Evolutionary conservation across 176 grass and related monocot species (phyloP).

Genomic region (Panicum miliaceum): DNA sequence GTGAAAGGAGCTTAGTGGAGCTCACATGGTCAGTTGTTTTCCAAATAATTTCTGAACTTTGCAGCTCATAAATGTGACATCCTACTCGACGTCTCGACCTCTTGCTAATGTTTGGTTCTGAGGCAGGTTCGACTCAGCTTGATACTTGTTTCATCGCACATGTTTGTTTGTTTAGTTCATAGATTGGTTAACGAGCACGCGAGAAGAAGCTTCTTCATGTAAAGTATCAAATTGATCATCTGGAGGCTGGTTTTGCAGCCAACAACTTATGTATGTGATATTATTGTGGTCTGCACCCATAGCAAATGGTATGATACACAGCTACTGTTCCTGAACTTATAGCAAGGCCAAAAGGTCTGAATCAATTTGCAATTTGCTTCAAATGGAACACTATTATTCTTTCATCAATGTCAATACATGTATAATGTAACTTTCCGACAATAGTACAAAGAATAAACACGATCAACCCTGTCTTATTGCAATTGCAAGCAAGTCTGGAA

Average conservation of each 20-base stretch:
- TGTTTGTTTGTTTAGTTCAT: neutral
- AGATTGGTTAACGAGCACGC: neutral
- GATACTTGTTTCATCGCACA: neutral
- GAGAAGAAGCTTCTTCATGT: neutral
- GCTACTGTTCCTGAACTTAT: neutral
- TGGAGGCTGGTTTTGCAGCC: neutral
- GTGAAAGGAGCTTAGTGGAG: constrained; percentile 4
- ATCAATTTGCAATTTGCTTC: constrained; percentile 21
- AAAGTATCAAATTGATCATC: neutral
- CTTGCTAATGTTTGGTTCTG: neutral
- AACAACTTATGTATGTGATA: neutral
- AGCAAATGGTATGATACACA: neutral
- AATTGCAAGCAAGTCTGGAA: constrained; percentile 23
- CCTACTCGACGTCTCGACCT: neutral
- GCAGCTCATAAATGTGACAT: neutral
- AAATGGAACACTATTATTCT: constrained; percentile 20
- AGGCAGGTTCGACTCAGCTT: neutral
- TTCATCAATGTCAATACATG: constrained; percentile 38
- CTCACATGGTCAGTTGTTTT: neutral
- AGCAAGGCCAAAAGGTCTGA: neutral
- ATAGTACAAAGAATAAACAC: constrained; percentile 42
- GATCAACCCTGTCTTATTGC: constrained; percentile 35
- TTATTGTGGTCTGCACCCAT: neutral
- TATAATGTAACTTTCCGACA: constrained; percentile 22
- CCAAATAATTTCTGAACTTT: constrained; percentile 16